These are phyloP conservation scores for Lichina pygmaea DNA, from an alignment of 495 filamentous ascomycete genomes.

Conservation along the genomic window DNA sequence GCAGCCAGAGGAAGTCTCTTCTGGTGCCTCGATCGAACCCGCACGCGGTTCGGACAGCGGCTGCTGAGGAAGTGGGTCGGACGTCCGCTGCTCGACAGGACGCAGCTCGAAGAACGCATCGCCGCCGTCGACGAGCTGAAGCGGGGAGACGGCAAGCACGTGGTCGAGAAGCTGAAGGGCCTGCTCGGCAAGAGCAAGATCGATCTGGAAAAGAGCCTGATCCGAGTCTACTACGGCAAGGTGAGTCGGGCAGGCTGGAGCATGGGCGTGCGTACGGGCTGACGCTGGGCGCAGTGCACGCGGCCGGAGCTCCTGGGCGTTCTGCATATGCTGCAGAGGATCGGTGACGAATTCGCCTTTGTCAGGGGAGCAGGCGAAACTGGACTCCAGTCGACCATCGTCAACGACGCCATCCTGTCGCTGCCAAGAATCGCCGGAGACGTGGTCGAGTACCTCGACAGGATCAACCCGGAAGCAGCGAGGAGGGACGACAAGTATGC, in stretches of 20 bases:
- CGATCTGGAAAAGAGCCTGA: slow-evolving; percentile 76
- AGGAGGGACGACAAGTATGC: slow-evolving; percentile 70
- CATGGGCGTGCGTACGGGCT: not conserved
- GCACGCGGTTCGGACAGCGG: slow-evolving; percentile 69
- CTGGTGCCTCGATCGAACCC: slow-evolving; percentile 85
- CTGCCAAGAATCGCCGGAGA: slow-evolving; percentile 50
- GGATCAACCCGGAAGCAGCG: slow-evolving; percentile 67
- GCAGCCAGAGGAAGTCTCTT: slow-evolving; percentile 70
- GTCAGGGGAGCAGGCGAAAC: slow-evolving; percentile 37
- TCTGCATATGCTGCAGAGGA: slow-evolving; percentile 60
- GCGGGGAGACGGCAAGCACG: slow-evolving; percentile 29
- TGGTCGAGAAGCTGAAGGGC: slow-evolving; percentile 43
- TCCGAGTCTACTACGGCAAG: slow-evolving; percentile 90
- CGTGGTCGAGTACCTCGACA: slow-evolving; percentile 47
- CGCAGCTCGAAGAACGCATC: slow-evolving; percentile 55
- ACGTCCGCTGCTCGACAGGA: slow-evolving; percentile 58
- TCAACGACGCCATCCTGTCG: slow-evolving; percentile 45
- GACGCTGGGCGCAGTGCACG: slow-evolving; percentile 29
- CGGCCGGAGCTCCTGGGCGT: slow-evolving; percentile 70
- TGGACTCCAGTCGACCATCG: slow-evolving; percentile 42
- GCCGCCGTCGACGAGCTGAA: slow-evolving; percentile 72
- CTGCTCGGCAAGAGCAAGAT: slow-evolving; percentile 43
- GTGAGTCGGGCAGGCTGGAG: slow-evolving; percentile 7
- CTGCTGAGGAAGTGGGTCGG: slow-evolving; percentile 90
- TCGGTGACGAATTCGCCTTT: slow-evolving; percentile 42